Conservation (phyloP, 2,329 filamentous ascomycete species). For the Fusarium metavorans region DNA sequence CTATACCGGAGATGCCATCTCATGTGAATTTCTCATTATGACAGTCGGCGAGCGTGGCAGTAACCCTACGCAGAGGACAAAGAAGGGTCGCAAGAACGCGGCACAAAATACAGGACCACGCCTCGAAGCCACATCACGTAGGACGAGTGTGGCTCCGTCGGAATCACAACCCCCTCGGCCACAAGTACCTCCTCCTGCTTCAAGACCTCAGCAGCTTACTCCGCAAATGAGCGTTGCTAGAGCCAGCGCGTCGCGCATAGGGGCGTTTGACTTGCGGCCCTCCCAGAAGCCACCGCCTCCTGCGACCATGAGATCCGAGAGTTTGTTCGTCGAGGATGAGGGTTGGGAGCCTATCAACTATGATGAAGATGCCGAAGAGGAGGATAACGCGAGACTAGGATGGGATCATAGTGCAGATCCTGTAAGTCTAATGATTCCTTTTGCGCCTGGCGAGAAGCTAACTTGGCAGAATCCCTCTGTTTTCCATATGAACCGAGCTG, state of each 20-base stretch:
- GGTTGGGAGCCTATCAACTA: slow-evolving; percentile 77
- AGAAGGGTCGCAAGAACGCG: slow-evolving; percentile 58
- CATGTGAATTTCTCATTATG: slow-evolving; percentile 85
- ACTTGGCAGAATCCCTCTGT: slow-evolving; percentile 58
- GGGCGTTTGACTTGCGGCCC: slow-evolving; percentile 61
- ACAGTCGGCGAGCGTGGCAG: slow-evolving; percentile 76
- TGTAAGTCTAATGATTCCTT: slow-evolving; percentile 56
- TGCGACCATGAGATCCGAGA: slow-evolving; percentile 72
- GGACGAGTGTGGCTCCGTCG: slow-evolving; percentile 55
- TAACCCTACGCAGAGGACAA: slow-evolving; percentile 61
- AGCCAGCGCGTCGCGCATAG: slow-evolving; percentile 51
- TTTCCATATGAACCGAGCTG: slow-evolving; percentile 57
- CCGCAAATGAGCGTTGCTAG: slow-evolving; percentile 51
- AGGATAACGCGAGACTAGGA: slow-evolving; percentile 74
- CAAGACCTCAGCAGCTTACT: slow-evolving; percentile 46
- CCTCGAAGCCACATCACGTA: slow-evolving; percentile 62
- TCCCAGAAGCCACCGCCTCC: slow-evolving; percentile 66
- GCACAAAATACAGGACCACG: slow-evolving; percentile 51
- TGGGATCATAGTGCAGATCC: slow-evolving; percentile 79
- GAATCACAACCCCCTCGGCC: slow-evolving; percentile 45
- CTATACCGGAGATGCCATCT: slow-evolving; percentile 76
- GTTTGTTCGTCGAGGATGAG: slow-evolving; percentile 82
- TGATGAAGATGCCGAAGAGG: slow-evolving; percentile 71
- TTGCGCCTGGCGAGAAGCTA: slow-evolving; percentile 34
- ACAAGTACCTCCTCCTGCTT: slow-evolving; percentile 41